Evolutionary conservation across 2,329 filamentous ascomycete species (phyloP), one percentile per base, ranked within the genome.

Genomic region (Aspergillus ochraceoroseus): DNA sequence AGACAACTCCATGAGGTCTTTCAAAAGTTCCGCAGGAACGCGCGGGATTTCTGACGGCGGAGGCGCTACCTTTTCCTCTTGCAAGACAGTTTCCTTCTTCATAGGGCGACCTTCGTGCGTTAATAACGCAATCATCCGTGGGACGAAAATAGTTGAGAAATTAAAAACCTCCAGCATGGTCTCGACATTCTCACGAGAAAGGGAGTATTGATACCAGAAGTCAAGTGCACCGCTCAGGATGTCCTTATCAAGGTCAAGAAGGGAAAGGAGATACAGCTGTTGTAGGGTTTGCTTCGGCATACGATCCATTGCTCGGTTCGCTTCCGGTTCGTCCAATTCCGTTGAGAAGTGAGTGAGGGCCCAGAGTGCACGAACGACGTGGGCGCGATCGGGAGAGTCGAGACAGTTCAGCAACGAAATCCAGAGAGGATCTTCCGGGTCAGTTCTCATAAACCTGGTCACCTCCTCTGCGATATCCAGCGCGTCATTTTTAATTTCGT

Each of bases 121-220:
- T 9, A 96, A 70, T 1, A 96, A 74, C 9, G 85, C 79, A 9
- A 87, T 80, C 31, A 96, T 77, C 51, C 94, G 87, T 12, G 81
- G 79, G 3, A 94, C 79, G 7, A 95, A 73, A 20, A 65, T 54
- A 1, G 59, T 61, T 5, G 62, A 57, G 27, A 68, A 58, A 35
- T 61, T 63, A 43, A 66, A 58, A 1, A 62, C 51, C 26, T 63
- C 59, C 36, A 58, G 61, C 41, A 61, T 47, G 5, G 47, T 79
- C 56, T 88, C 84, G 7, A 96, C 82, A 52, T 96, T 98, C 28
- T 84, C 75, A 2, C 83, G 79, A 6, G 88, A 82, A 0, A 88
- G 86, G 0, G 90, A 95, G 66, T 89, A 98, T 61, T 95, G 87
- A 59, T 96, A 96, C 22, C 96, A 75, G 58, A 98, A 94, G 64